phyloP scores from a whole-genome alignment of 1,284 basidiomycete species.

The Irpex sp. region DNA sequence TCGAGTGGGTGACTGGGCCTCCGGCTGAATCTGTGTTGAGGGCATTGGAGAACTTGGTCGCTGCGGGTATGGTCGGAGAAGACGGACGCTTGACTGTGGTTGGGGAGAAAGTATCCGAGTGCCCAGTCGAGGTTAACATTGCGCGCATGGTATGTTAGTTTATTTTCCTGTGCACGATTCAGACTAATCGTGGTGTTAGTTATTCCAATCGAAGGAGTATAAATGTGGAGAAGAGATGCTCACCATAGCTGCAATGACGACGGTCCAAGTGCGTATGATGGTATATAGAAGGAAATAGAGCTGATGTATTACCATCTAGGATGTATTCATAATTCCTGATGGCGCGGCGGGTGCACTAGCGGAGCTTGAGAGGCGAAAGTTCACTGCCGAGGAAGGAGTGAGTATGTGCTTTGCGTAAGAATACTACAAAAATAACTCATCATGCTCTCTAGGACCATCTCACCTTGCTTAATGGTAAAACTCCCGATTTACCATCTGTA shows the following conservation, averaged over 20 bases:
- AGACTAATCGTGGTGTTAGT: slow-evolving; percentile 37
- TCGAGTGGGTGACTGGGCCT: slow-evolving; percentile 91
- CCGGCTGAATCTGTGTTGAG: slow-evolving; percentile 83
- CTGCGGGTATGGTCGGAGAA: slow-evolving; percentile 69
- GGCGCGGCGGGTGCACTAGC: slow-evolving; percentile 81
- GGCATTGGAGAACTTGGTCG: slow-evolving; percentile 73
- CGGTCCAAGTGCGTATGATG: slow-evolving; percentile 62
- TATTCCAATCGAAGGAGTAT: slow-evolving; percentile 82
- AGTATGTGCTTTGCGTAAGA: slow-evolving; percentile 20
- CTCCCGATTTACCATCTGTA: background rate
- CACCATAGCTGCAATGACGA: slow-evolving; percentile 93
- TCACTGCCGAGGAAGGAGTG: slow-evolving; percentile 96
- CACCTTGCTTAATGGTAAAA: slow-evolving; percentile 82
- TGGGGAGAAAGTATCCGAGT: slow-evolving; percentile 74
- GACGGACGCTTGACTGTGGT: slow-evolving; percentile 62
- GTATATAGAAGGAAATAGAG: background rate
- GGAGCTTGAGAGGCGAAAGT: slow-evolving; percentile 89
- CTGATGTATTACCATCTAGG: slow-evolving; percentile 39
- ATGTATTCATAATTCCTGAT: slow-evolving; percentile 84
- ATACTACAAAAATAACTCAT: background rate
- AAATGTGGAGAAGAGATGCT: slow-evolving; percentile 91
- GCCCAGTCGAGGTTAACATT: slow-evolving; percentile 71
- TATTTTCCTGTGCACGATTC: background rate
- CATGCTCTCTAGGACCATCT: slow-evolving; percentile 67
- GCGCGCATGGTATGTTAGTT: slow-evolving; percentile 63